Base-by-base conservation (phyloP, 208 protist genomes). In the Leptomonas seymouri region DNA sequence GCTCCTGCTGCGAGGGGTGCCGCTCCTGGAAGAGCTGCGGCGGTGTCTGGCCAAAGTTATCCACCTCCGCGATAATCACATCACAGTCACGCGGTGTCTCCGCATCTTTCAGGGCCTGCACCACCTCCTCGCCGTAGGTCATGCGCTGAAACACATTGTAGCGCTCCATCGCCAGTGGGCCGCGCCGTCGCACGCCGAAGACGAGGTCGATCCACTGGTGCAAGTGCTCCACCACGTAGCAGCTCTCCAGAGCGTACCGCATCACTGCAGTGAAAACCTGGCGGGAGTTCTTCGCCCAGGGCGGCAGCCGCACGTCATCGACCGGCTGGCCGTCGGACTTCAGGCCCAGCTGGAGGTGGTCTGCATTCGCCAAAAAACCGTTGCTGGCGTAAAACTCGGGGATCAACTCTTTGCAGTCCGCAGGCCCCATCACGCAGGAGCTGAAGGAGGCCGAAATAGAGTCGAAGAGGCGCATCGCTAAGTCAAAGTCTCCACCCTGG, bases 161-260 rank as follows among this genome's bases (percentile, higher is more conserved):
- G 21, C 90, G 80, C 56, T 96, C 89, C 11, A 89, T 74, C 28
- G 97, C 97, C 4, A 87, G 76, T 31, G 62, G 82, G 8, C 97
- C 97, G 42, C 89, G 86, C 48, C 98, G 97, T 46, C 98, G 94
- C 57, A 97, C 97, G 21, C 98, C 98, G 78, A 99, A 99, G 57
- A 99, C 91, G 18, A 99, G 89, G 76, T 99, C 98, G 60, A 99
- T 99, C 98, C 98, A 99, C 49, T 91, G 54, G 71, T 99, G 95
- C 39, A 99, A 71, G 65, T 98, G 79, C 16, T 91, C 56, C 3
- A 86, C 77, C 0, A 99, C 97, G 68, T 95, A 90, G 36, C 84
- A 84, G 30, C 81, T 91, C 78, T 99, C 98, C 54, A 99, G 84
- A 25, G 97, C 97, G 60, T 93, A 86, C 15, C 94, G 85, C 80